Conservation (phyloP, 768 basidiomycete species). For the Scleroderma citrinum region DNA sequence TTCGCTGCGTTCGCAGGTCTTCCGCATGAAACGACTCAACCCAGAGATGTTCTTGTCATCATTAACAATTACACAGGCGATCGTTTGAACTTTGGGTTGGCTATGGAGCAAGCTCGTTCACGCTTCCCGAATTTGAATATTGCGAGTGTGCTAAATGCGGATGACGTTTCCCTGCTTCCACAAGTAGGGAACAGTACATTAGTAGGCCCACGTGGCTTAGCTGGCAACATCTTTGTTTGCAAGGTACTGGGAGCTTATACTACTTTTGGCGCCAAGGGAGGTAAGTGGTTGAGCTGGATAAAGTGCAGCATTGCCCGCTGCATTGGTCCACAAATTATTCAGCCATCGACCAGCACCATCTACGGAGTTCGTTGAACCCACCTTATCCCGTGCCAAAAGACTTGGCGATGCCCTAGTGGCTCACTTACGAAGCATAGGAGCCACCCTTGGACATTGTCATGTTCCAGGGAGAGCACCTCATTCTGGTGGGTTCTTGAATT, state of each 20-base stretch:
- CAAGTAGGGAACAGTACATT: conserved; percentile 16
- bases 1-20: conserved; percentile 36
- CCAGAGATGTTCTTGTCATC: conserved; percentile 28
- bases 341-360: neutral
- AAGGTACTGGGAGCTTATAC: conserved; percentile 49
- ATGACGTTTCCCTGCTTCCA: conserved; percentile 45
- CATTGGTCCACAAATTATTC: neutral
- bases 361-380: conserved; percentile 5
- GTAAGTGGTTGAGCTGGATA: conserved; percentile 14
- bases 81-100: conserved; percentile 54
- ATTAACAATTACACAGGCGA: conserved; percentile 52
- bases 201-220: conserved; percentile 48
- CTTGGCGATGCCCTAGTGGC: conserved; percentile 30
- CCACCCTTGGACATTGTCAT: conserved; percentile 50
- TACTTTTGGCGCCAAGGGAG: conserved; percentile 30
- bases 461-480: conserved; percentile 39
- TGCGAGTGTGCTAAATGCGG: conserved; percentile 45
- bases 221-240: conserved; percentile 46
- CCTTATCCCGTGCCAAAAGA: conserved; percentile 13
- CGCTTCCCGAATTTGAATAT: conserved; percentile 29
- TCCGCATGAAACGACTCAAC: conserved; percentile 3
- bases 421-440: conserved; percentile 30
- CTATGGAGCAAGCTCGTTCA: conserved; percentile 44
- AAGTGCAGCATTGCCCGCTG: conserved; percentile 13
- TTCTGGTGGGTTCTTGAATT: conserved; percentile 5